phyloP scores from a whole-genome alignment of 2,329 filamentous ascomycete species.

The Pyrenochaeta sp. region DNA sequence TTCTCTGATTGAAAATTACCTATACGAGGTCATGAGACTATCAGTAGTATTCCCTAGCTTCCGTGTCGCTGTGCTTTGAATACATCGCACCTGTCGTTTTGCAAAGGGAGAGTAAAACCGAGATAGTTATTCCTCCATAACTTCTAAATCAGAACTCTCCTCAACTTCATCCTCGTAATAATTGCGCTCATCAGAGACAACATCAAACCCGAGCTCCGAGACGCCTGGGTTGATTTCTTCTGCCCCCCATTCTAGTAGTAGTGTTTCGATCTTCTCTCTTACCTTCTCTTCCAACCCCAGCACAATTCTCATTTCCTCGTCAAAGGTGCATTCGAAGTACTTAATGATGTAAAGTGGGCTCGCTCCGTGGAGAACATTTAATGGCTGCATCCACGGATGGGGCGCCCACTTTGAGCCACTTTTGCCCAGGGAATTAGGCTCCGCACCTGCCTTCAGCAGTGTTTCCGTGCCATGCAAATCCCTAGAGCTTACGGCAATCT shows the following conservation, averaged over 20 bases:
- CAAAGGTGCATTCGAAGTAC: not conserved
- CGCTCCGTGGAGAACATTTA: not conserved
- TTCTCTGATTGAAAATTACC: no score
- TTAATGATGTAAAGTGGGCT: not conserved
- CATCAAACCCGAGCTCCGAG: not conserved
- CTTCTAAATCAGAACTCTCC: no score
- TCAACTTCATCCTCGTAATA: no score
- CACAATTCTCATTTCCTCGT: not conserved
- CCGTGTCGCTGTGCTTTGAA: no score
- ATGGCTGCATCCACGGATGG: not conserved
- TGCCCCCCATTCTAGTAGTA: not conserved
- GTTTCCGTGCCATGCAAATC: not conserved
- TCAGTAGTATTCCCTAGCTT: no score
- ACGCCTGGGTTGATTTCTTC: not conserved
- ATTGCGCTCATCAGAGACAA: no score
- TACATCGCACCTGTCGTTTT: no score
- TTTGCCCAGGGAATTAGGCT: not conserved
- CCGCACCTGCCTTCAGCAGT: not conserved
- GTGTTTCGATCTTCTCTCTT: not conserved
- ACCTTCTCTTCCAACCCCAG: not conserved
- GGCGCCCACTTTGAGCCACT: not conserved
- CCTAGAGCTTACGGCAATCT: not conserved
- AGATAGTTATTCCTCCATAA: no score
- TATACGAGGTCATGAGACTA: no score
- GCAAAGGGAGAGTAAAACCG: no score